phyloP scores from a whole-genome alignment of 495 filamentous ascomycete genomes.

The Pseudoneurospora amorphoporcata region DNA sequence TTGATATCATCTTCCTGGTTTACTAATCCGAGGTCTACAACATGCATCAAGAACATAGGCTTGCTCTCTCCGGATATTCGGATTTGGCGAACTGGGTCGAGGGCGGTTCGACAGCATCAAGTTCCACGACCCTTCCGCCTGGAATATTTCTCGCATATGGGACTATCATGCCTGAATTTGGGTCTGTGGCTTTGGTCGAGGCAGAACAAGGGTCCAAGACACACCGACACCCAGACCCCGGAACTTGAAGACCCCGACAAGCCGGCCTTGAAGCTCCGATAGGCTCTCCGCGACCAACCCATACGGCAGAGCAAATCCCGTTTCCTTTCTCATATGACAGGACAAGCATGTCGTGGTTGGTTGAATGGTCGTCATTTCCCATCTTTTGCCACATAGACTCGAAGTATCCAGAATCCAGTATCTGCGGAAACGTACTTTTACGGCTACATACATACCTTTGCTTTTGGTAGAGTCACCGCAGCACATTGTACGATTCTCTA shows the following conservation, averaged over 20 bases:
- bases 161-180: neutral
- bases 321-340: neutral
- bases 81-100: neutral
- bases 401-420: neutral
- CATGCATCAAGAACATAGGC: neutral
- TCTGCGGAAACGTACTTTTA: neutral
- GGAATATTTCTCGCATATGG: neutral
- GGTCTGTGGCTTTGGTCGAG: neutral
- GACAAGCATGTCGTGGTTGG: neutral
- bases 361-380: neutral
- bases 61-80: neutral
- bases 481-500: neutral
- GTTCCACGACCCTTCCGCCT: neutral
- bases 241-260: neutral
- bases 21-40: neutral
- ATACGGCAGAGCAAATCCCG: neutral
- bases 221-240: neutral
- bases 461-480: neutral
- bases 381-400: neutral
- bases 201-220: neutral
- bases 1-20: neutral
- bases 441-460: neutral
- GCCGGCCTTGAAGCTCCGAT: neutral
- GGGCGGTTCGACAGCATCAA: neutral
- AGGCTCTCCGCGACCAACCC: neutral